Evolutionary conservation across 345 rosid genomes (phyloP).

Genomic region (Pistacia integerrima): DNA sequence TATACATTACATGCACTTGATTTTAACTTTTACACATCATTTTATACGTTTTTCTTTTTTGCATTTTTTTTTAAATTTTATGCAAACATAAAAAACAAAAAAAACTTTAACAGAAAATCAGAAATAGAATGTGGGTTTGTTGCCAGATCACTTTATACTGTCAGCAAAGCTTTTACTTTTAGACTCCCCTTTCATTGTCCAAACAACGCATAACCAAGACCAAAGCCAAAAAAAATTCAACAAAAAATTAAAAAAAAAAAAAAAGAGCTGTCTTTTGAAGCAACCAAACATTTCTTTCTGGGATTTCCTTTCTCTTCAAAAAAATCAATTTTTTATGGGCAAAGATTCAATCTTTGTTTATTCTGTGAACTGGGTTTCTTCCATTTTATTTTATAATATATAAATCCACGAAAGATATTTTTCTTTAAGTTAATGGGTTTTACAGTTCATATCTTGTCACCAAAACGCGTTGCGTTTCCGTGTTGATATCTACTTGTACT

Average conservation of each 20-base stretch:
- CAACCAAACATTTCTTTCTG: background rate
- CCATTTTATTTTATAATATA: background rate
- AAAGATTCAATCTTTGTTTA: background rate
- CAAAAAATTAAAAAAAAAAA: background rate
- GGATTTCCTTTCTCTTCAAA: conserved; percentile 6
- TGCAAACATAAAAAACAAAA: background rate
- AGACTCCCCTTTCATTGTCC: background rate
- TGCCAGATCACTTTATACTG: conserved; percentile 37
- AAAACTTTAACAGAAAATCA: conserved; percentile 28
- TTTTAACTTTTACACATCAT: background rate
- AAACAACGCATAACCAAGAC: background rate
- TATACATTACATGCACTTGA: background rate
- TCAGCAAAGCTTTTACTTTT: conserved; percentile 41
- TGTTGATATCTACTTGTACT: conserved; percentile 28
- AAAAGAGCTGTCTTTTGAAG: background rate
- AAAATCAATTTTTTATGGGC: background rate
- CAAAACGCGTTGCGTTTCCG: conserved; percentile 63
- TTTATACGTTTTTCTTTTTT: background rate
- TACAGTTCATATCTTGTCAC: conserved; percentile 59
- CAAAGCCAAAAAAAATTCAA: no score
- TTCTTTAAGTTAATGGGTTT: conserved; percentile 30
- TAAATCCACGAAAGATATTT: background rate
- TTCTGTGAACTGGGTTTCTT: conserved; percentile 7
- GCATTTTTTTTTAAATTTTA: no score
- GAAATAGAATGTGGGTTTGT: conserved; percentile 33